phyloP scores from a whole-genome alignment of 1,284 basidiomycete genomes.

The Microbotryum lychnidis-dioicae region DNA sequence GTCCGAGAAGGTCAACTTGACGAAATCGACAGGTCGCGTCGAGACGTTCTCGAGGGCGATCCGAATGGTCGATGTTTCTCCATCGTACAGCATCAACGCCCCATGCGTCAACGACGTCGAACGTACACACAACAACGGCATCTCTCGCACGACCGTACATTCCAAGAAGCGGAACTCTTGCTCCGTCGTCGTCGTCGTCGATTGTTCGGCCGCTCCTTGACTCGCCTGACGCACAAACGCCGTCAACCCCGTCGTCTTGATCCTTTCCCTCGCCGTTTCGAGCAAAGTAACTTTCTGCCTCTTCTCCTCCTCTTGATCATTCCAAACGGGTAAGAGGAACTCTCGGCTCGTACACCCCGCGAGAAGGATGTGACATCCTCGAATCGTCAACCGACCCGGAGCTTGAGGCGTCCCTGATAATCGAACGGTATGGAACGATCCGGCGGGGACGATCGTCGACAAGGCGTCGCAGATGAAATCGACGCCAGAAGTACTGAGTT shows the following conservation, averaged over 20 bases:
- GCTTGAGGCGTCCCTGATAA: conserved; percentile 60
- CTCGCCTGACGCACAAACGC: conserved; percentile 4
- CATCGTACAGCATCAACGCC: conserved; percentile 85
- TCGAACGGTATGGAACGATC: conserved; percentile 62
- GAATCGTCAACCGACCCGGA: conserved; percentile 60
- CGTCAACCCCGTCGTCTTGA: conserved; percentile 47
- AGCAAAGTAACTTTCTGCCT: conserved; percentile 43
- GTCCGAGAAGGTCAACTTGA: conserved; percentile 79
- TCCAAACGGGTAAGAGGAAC: conserved; percentile 66
- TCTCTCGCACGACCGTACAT: conserved; percentile 70
- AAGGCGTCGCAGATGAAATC: conserved; percentile 57
- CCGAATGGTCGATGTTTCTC: conserved; percentile 75
- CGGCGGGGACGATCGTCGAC: conserved; percentile 60
- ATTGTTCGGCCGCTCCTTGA: not conserved
- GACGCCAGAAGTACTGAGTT: conserved; percentile 75
- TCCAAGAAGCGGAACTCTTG: conserved; percentile 50
- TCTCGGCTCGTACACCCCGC: conserved; percentile 62
- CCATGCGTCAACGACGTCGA: conserved; percentile 81
- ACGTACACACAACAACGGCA: conserved; percentile 75
- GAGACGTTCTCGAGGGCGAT: conserved; percentile 85
- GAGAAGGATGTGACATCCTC: conserved; percentile 69
- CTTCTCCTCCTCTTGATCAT: conserved; percentile 60
- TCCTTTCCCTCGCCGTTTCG: conserved; percentile 38
- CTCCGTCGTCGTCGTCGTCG: not conserved
- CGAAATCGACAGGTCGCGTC: conserved; percentile 67